Evolutionary conservation across 2,329 filamentous ascomycete species (phyloP).

Genomic region (Ophiostoma sp.): DNA sequence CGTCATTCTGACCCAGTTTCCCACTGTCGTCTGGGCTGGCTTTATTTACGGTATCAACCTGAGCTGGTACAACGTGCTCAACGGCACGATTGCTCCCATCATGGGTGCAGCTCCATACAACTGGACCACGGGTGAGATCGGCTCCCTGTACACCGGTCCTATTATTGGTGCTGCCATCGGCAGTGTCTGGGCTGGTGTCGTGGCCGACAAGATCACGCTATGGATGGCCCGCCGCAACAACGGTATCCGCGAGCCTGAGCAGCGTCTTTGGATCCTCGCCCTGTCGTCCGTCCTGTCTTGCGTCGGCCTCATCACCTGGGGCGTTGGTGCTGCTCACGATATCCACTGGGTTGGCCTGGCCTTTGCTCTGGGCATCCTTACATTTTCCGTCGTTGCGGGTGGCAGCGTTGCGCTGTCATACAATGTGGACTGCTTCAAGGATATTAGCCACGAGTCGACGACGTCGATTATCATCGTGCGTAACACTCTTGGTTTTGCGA

Average conservation of each 20-base stretch:
- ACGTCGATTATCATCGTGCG: conserved; percentile 30
- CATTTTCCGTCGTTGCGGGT: conserved; percentile 37
- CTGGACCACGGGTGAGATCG: conserved; percentile 26
- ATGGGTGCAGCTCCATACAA: conserved; percentile 28
- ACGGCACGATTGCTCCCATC: conserved; percentile 28
- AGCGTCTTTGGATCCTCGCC: conserved; percentile 31
- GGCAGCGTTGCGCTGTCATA: conserved; percentile 39
- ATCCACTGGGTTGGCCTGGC: conserved; percentile 41
- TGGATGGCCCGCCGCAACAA: conserved; percentile 38
- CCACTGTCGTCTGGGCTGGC: conserved; percentile 25
- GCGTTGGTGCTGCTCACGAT: conserved; percentile 40
- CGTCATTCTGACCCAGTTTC: conserved; percentile 21
- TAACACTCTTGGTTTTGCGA: conserved; percentile 30
- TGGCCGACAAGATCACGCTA: conserved; percentile 28
- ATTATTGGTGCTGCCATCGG: conserved; percentile 28
- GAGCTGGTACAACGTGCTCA: conserved; percentile 31
- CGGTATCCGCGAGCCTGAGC: conserved; percentile 35
- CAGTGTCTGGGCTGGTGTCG: conserved; percentile 26
- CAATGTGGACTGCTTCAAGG: conserved; percentile 39
- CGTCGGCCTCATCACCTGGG: conserved; percentile 43
- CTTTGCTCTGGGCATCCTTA: conserved; percentile 39
- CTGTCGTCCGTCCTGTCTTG: conserved; percentile 29
- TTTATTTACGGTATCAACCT: conserved; percentile 31
- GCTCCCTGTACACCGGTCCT: conserved; percentile 26
- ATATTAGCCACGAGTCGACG: conserved; percentile 28